Base-by-base conservation (phyloP, 2,329 filamentous ascomycete genomes). In the Calcarisporium arbuscula region DNA sequence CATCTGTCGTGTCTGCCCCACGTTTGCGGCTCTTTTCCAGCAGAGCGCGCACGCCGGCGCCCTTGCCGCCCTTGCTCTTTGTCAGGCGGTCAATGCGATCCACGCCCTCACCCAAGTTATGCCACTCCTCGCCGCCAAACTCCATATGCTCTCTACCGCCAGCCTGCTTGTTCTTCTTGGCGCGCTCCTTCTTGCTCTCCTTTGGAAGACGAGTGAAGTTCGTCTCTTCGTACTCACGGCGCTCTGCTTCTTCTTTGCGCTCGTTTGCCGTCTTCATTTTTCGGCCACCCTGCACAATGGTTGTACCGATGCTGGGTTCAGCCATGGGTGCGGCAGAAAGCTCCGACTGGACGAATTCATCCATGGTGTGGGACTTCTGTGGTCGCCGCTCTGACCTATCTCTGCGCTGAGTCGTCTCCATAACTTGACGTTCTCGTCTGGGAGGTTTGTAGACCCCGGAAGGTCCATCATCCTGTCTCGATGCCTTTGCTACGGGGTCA, bases 111-210 rank as follows among this genome's bases (percentile, higher is more conserved):
- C 85, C 86, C 28, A 98, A 66, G 18, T 83, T 80, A 44, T 82
- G 77, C 86, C 88, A 96, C 55, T 96, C 92, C 62, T 96, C 92
- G 33, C 92, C 92, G 42, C 90, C 90, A 62, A 77, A 79, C 49
- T 65, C 63, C 85, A 95, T 60, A 70, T 80, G 62, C 50, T 65
- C 55, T 44, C 58, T 63, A 45, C 65, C 57, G 8, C 65, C 65
- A 26, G 66, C 65, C 19, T 66, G 65, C 54, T 74, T 70, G 28
- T 59, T 62, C 56, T 74, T 78, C 65, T 84, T 82, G 30, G 77
- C 73, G 39, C 68, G 65, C 5, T 95, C 88, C 65, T 94, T 95
- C 72, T 95, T 96, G 63, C 79, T 85, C 58, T 85, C 77, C 50
- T 80, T 82, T 10, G 90, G 88, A 50, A 98, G 67, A 47, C 92